Conservation (phyloP, 257 asterid genomes). For the Jacaranda copaia region DNA sequence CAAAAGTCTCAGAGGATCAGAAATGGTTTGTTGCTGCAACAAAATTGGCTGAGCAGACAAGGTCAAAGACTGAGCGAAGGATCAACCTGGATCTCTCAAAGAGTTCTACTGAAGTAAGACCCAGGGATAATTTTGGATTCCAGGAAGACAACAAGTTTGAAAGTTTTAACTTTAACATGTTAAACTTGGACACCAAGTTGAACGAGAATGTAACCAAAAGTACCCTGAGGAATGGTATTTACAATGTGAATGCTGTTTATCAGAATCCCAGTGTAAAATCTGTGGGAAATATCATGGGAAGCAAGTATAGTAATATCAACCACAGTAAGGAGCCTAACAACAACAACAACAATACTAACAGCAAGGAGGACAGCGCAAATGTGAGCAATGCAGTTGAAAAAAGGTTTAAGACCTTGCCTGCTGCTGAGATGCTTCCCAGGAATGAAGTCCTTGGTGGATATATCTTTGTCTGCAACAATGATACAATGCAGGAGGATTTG, state of each 20-base stretch:
- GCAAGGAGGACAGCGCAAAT: constrained; percentile 56
- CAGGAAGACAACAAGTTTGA: constrained; percentile 89
- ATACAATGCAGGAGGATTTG: constrained; percentile 96
- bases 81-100: constrained; percentile 86
- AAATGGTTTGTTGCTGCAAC: constrained; percentile 88
- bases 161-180: constrained; percentile 71
- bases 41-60: constrained; percentile 85
- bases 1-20: constrained; percentile 84
- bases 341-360: constrained; percentile 44
- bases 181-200: constrained; percentile 73
- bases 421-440: constrained; percentile 93
- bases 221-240: constrained; percentile 55
- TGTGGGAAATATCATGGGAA: constrained; percentile 55
- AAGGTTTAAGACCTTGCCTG: constrained; percentile 96
- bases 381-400: constrained; percentile 65
- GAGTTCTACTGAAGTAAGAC: constrained; percentile 64
- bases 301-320: constrained; percentile 56
- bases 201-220: constrained; percentile 58
- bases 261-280: constrained; percentile 60
- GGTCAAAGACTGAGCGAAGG: constrained; percentile 75
- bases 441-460: constrained; percentile 95
- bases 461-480: constrained; percentile 96
- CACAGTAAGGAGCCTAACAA: constrained; percentile 57
- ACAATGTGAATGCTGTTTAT: constrained; percentile 63
- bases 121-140: constrained; percentile 61